Evolutionary conservation across 1,139 yeast species (phyloP), one percentile per base, ranked within the genome.

Genomic region (Taphrina pruni): DNA sequence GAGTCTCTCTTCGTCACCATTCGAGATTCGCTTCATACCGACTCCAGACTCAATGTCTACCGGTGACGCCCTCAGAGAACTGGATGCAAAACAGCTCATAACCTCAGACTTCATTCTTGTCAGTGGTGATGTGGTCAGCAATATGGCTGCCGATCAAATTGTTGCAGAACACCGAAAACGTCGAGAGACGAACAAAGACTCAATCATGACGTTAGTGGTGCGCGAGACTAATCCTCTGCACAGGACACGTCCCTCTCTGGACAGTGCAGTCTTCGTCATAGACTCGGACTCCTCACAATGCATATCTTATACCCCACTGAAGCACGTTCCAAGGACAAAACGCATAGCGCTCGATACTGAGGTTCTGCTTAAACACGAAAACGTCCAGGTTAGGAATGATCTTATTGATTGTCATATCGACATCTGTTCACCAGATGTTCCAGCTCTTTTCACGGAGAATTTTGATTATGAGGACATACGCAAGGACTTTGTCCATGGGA

Each of bases 11-110:
- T 86, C 87, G 75, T 85, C 96, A 1, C 97, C 97, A 0, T 93
- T 94, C 79, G 84, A 85, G 70, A 83, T 94, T 58, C 86, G 86
- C 65, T 88, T 95, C 2, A 85, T 94, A 66, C 85, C 90, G 82
- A 86, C 96, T n/a, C 86, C 92, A 57, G 97, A 93, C 77, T 88
- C 95, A 17, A 82, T 93, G 77, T 90, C 97, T 21, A 96, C 93
- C 6, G 99, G 99, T 73, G 99, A 94, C 80, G 96, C 96, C 41
- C 89, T 94, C 96, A 85, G 99, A 78, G 98, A 93, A 77, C 81
- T 94, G 72, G 99, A 94, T 78, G 88, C 90, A 72, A 84, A 96
- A 76, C 97, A 97, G 1, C 80, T 93, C 71, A 90, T 94, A 69
- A 86, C 90, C 2, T 91, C 95, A 14, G 99, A 94, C 79, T 94